Evolutionary conservation across 352 stramenopile species (phyloP).

Genomic region (Discostella stelligera): DNA sequence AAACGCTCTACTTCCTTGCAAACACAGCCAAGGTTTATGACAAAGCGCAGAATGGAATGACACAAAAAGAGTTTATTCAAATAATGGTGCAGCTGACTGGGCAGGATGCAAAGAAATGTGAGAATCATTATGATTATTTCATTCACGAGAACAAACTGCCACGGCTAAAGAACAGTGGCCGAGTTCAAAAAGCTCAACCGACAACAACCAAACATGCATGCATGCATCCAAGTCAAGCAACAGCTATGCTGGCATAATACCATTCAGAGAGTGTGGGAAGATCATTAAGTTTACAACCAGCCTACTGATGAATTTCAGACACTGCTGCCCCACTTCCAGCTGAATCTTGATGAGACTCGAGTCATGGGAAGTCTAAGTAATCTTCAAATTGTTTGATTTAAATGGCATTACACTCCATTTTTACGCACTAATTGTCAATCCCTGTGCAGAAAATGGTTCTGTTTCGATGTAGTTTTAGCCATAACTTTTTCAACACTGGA

Average conservation of each 20-base stretch:
- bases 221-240: slow-evolving; percentile 4
- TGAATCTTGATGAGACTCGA: slow-evolving; percentile 4
- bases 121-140: slow-evolving; percentile 14
- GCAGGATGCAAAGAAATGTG: not conserved
- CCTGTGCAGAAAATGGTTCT: no score
- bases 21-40: not conserved
- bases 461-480: no score
- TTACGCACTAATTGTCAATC: no score
- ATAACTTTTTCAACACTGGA: no score
- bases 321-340: not conserved
- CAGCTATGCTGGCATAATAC: slow-evolving; percentile 17
- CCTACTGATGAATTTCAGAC: slow-evolving; percentile 5
- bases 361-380: slow-evolving; percentile 1
- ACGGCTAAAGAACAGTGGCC: slow-evolving; percentile 5
- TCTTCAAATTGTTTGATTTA: not conserved
- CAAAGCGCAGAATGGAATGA: slow-evolving; percentile 10
- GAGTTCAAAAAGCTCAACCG: slow-evolving; percentile 9
- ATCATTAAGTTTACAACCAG: slow-evolving; percentile 4
- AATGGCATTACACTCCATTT: no score
- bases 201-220: slow-evolving; percentile 18
- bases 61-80: slow-evolving; percentile 3
- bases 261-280: slow-evolving; percentile 2
- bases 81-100: slow-evolving; percentile 3
- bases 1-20: not conserved
- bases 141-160: not conserved